Percentiles rank a stretch among this genome's conserved stretches.
These are phyloP conservation scores for Plasmodium adleri DNA, from an alignment of 169 alveolate species.

Conservation along the genomic window DNA sequence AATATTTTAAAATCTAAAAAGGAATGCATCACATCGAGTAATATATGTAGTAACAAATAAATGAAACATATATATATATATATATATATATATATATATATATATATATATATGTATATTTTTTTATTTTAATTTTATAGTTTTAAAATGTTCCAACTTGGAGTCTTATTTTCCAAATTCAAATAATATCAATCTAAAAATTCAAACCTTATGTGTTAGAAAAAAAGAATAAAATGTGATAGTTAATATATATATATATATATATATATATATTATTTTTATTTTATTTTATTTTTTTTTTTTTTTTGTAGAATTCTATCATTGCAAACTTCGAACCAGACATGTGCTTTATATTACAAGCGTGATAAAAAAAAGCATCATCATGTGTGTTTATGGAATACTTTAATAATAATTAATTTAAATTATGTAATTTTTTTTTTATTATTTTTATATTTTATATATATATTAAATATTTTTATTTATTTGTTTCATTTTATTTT, in stretches of 20 bases:
- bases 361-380: too few relatives aligned
- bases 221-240: background rate
- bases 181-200: constrained; percentile 30
- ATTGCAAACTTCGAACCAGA: constrained; percentile 64
- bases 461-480: too few relatives aligned
- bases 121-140: constrained; percentile 5
- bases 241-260: background rate
- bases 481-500: too few relatives aligned
- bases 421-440: too few relatives aligned
- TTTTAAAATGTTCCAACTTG: constrained; percentile 49
- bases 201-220: constrained; percentile 31
- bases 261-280: background rate
- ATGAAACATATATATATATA: background rate
- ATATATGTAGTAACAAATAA: constrained; percentile 25
- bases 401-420: too few relatives aligned
- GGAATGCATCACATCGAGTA: background rate
- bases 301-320: constrained; percentile 49
- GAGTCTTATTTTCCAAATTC: constrained; percentile 48
- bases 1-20: background rate
- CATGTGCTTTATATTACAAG: constrained; percentile 36
- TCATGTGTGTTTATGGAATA: too few relatives aligned
- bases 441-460: too few relatives aligned
- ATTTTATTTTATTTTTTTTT: background rate
- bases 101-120: background rate
- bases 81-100: background rate